Evolutionary conservation across 441 rosid species (phyloP).

Genomic region (Heliophila coronopifolia): DNA sequence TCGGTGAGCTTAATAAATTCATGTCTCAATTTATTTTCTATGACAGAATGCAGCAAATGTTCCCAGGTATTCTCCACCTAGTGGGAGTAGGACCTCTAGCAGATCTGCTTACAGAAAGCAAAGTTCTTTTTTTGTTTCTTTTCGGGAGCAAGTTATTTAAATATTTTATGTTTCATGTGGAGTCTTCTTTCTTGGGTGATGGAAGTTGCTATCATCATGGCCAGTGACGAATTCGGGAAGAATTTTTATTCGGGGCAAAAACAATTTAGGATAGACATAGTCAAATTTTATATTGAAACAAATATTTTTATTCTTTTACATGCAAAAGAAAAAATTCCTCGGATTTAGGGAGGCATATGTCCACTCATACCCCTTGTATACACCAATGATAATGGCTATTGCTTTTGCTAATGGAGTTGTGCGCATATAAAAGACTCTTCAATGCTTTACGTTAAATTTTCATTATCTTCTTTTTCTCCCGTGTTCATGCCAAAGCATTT

Average conservation of each 20-base stretch:
- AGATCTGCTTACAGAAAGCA: slow-evolving; percentile 37
- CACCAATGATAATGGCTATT: no score
- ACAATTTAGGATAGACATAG: no score
- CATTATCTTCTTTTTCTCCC: neutral
- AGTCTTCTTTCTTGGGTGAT: slow-evolving; percentile 98
- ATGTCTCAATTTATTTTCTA: neutral
- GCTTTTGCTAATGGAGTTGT: slow-evolving; percentile 98
- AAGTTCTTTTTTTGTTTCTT: slow-evolving; percentile 3
- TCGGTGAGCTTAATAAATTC: neutral
- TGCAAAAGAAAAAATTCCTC: no score
- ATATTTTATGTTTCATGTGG: slow-evolving; percentile 93
- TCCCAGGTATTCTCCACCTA: slow-evolving; percentile 65
- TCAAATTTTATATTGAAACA: no score
- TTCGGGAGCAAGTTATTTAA: slow-evolving; percentile 86
- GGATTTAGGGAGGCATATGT: no score
- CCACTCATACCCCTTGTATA: no score
- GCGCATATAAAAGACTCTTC: slow-evolving; percentile 26
- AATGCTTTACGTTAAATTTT: neutral
- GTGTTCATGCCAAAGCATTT: slow-evolving; percentile 13
- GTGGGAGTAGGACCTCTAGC: slow-evolving; percentile 47
- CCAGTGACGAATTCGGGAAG: no score
- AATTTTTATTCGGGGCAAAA: no score
- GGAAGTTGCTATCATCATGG: slow-evolving; percentile 98
- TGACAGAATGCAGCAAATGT: slow-evolving; percentile 40
- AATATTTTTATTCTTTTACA: no score